Evolutionary conservation across 2,329 filamentous ascomycete genomes (phyloP).

Genomic region (Neonectria coccinea): DNA sequence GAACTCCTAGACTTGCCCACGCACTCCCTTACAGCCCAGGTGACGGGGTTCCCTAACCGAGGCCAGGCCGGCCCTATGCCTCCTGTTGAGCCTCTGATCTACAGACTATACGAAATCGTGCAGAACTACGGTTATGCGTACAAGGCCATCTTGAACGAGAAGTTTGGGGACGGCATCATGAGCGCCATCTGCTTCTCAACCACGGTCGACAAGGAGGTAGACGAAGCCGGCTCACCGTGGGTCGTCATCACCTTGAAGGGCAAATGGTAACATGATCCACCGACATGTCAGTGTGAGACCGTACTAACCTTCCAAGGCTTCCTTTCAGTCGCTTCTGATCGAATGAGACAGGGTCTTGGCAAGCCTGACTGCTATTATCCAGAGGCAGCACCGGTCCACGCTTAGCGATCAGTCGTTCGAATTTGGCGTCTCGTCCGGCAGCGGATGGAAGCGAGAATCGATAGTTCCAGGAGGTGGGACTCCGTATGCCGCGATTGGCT

Average conservation of each 20-base stretch:
- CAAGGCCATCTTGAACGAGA: constrained; percentile 95
- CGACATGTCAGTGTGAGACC: neutral
- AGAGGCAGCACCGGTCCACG: neutral
- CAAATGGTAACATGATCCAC: constrained; percentile 75
- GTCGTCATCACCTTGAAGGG: constrained; percentile 85
- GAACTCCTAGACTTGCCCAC: constrained; percentile 71
- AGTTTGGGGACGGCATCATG: constrained; percentile 96
- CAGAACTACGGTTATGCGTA: constrained; percentile 98
- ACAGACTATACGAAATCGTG: constrained; percentile 91
- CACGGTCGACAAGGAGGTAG: constrained; percentile 93
- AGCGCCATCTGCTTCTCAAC: constrained; percentile 93
- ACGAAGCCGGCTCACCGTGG: constrained; percentile 84
- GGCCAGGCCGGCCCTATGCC: constrained; percentile 68
- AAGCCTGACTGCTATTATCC: neutral
- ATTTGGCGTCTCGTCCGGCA: neutral
- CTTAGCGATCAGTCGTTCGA: neutral
- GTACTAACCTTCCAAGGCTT: constrained; percentile 42
- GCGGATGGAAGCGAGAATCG: neutral
- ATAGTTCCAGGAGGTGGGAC: neutral
- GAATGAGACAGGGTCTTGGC: constrained; percentile 3
- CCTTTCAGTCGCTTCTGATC: constrained; percentile 50
- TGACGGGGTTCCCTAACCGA: constrained; percentile 82
- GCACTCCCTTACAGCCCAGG: constrained; percentile 67
- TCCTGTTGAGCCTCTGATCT: constrained; percentile 68
- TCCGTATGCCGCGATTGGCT: neutral